Evolutionary conservation across 176 grass and related monocot species (phyloP), one percentile per base, ranked within the genome.

Genomic region (Eleusine coracana): DNA sequence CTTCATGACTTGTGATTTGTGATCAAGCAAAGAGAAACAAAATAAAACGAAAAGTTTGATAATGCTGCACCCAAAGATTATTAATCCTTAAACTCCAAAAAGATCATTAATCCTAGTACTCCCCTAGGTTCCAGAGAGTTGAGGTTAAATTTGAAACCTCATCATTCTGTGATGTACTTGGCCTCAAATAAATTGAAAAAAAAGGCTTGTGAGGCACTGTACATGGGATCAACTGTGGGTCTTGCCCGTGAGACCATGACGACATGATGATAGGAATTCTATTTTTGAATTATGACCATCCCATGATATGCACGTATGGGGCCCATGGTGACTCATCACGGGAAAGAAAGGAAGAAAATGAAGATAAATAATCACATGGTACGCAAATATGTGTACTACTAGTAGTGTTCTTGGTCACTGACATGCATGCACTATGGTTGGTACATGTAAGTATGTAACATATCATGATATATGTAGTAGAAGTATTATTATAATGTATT

Each of bases 231-330:
- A 71, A 62, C 51, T 34, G 82, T 73, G 27, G 49, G 60, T 60
- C 62, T 39, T 74, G 6, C 60, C 60, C 60, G 60, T 63, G 60
- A 63, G 60, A 29, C 60, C 60, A 73, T 86, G 88, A 86, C 59
- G 83, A 82, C 59, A 78, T 15, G 67, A 86, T 77, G 59, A 17
- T 52, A 52, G 50, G 7, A 71, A 78, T 86, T 73, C 73, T 42
- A 83, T 82, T 82, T 74, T 23, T 73, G 88, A 90, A 86, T 90
- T 40, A 82, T 60, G 79, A 40, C 29, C 79, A 68, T 66, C 18
- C 79, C 68, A 86, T 86, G 78, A 86, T 78, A 66, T 29, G 60
- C 25, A 86, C 58, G 49, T 6, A 20, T 75, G 83, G 87, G 79
- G 37, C 72, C 88, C 56, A 78, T 29, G 49, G 27, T 83, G 83